A percentile compares a stretch with the other conserved stretches of the same genome.
These are phyloP conservation scores for Platanthera guangdongensis DNA, from an alignment of 106 monocot species.

Conservation along the genomic window DNA sequence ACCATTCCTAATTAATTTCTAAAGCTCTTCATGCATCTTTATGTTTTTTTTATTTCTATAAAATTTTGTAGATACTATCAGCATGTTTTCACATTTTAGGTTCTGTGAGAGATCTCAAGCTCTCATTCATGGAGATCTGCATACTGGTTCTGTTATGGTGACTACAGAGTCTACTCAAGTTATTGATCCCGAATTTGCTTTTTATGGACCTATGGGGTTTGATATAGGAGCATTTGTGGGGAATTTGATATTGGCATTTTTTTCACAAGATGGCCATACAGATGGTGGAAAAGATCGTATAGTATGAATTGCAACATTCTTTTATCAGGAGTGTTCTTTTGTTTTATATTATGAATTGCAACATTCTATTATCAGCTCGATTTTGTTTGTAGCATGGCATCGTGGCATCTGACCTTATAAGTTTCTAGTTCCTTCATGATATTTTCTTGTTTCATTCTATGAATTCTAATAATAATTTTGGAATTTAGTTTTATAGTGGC, in stretches of 20 bases:
- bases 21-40: not conserved
- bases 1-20: slow-evolving; percentile 3
- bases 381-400: slow-evolving; percentile 1
- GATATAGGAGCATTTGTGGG: slow-evolving; percentile 94
- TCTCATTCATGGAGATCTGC: slow-evolving; percentile 94
- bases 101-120: slow-evolving; percentile 29
- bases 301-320: too few relatives aligned
- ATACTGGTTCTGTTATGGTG: slow-evolving; percentile 93
- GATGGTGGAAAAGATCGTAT: slow-evolving; percentile 38
- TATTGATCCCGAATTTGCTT: slow-evolving; percentile 96
- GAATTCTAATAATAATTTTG: too few relatives aligned
- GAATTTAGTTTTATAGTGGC: too few relatives aligned
- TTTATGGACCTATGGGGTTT: slow-evolving; percentile 98
- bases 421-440: not conserved
- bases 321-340: not conserved
- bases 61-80: not conserved
- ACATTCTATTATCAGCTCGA: not conserved
- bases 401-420: not conserved
- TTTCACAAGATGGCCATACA: slow-evolving; percentile 90
- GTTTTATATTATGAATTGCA: not conserved
- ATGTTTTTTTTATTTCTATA: not conserved
- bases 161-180: slow-evolving; percentile 86
- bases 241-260: slow-evolving; percentile 87
- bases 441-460: too few relatives aligned
- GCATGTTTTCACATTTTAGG: slow-evolving; percentile 25